Conservation (phyloP, 164 flowering plant species). For the Sedum album region DNA sequence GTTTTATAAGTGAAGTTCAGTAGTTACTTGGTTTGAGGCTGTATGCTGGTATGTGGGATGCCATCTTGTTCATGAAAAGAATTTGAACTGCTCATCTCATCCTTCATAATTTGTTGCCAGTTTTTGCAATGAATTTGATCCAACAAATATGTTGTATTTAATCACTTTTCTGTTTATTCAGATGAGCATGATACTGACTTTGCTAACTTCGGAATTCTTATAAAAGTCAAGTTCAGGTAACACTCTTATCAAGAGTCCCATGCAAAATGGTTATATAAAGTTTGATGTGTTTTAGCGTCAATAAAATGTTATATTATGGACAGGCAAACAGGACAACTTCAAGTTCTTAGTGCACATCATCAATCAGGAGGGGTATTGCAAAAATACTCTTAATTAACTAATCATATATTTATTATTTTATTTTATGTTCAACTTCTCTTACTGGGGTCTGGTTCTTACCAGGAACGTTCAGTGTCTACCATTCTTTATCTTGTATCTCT, state of each 20-base stretch:
- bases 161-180: conserved; percentile 14
- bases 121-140: background rate
- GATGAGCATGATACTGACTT: conserved; percentile 87
- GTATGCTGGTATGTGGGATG: no score
- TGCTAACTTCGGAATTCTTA: conserved; percentile 78
- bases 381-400: background rate
- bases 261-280: background rate
- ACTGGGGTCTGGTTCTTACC: conserved; percentile 14
- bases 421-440: conserved; percentile 7
- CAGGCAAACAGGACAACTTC: conserved; percentile 75
- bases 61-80: no score
- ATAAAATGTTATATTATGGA: background rate
- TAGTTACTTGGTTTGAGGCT: no score
- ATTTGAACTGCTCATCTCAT: no score
- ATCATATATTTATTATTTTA: background rate
- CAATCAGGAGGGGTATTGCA: conserved; percentile 91
- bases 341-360: conserved; percentile 91
- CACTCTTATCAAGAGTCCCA: background rate
- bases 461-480: conserved; percentile 97
- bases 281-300: background rate
- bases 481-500: conserved; percentile 96
- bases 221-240: conserved; percentile 97
- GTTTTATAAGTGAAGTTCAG: no score
- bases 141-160: background rate
- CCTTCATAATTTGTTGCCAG: no score